phyloP scores from a whole-genome alignment of 2,329 filamentous ascomycete genomes.

The Diaporthe longicolla region DNA sequence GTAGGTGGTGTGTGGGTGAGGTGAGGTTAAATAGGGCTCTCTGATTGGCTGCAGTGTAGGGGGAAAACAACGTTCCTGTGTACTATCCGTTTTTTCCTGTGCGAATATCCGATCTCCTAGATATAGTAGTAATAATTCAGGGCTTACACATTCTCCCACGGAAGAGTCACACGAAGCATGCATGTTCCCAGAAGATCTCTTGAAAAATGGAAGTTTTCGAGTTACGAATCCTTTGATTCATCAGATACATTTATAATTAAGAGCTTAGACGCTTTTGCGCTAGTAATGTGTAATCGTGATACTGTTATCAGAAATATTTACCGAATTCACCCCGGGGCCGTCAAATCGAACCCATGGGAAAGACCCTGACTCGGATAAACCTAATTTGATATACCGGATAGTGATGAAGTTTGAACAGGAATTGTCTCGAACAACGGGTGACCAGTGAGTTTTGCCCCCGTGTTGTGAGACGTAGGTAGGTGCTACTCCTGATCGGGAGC shows the following conservation, averaged over 20 bases:
- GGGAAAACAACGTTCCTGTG: too few relatives aligned
- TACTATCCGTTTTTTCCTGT: too few relatives aligned
- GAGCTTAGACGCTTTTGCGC: neutral
- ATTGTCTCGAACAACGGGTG: neutral
- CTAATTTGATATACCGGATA: neutral
- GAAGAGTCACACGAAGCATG: neutral
- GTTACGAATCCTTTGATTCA: neutral
- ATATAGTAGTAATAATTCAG: neutral
- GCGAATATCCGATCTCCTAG: too few relatives aligned
- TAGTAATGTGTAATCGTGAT: neutral
- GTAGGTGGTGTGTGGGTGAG: too few relatives aligned
- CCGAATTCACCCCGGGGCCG: too few relatives aligned
- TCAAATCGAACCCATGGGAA: neutral
- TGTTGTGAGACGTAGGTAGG: neutral
- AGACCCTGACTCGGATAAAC: neutral
- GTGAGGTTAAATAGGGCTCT: too few relatives aligned
- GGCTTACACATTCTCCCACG: neutral
- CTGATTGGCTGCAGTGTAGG: too few relatives aligned
- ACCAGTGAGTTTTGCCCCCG: neutral
- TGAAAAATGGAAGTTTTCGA: neutral
- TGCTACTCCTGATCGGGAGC: neutral
- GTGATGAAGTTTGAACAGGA: neutral
- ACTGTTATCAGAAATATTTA: neutral
- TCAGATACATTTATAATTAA: neutral
- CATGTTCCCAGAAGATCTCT: neutral